phyloP scores from a whole-genome alignment of 345 rosid genomes.

The Eucalyptus curtisii region DNA sequence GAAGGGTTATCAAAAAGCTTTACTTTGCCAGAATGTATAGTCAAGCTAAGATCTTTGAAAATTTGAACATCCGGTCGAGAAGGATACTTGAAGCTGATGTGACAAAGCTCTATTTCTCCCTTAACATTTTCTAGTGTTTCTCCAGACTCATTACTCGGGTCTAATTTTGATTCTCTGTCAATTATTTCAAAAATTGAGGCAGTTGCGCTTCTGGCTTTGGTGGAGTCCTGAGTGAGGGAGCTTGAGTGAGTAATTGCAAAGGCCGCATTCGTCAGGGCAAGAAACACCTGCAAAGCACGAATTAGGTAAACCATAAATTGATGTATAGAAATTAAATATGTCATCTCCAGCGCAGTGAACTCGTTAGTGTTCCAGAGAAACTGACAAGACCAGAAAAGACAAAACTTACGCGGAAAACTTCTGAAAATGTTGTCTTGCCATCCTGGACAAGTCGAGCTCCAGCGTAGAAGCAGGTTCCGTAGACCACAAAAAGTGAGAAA shows the following conservation, averaged over 20 bases:
- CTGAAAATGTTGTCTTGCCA: slow-evolving; percentile 41
- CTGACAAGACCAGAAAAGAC: too few species aligned
- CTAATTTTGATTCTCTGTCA: slow-evolving; percentile 11
- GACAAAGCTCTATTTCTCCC: slow-evolving; percentile 67
- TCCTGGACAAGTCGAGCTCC: slow-evolving; percentile 55
- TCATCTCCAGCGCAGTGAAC: not conserved
- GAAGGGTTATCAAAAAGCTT: not conserved
- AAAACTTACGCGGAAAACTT: slow-evolving; percentile 48
- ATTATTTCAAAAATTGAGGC: slow-evolving; percentile 23
- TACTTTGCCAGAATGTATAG: slow-evolving; percentile 16
- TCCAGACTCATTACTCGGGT: slow-evolving; percentile 25
- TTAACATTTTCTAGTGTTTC: slow-evolving; percentile 25
- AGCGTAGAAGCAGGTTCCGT: slow-evolving; percentile 59
- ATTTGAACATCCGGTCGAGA: slow-evolving; percentile 63
- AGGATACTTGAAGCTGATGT: slow-evolving; percentile 65
- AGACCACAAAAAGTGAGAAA: slow-evolving; percentile 39
- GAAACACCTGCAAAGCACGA: slow-evolving; percentile 7
- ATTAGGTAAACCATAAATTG: not conserved
- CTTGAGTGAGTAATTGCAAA: slow-evolving; percentile 17
- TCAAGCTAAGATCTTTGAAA: slow-evolving; percentile 40
- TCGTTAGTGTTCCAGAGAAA: not conserved
- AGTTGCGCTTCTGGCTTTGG: slow-evolving; percentile 9
- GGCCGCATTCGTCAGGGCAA: slow-evolving; percentile 16
- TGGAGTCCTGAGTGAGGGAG: slow-evolving; percentile 9
- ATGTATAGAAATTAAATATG: not conserved